A percentile compares a stretch with the other conserved stretches of the same genome.
Conservation (phyloP, 2,329 filamentous ascomycete genomes). For the Pseudogymnoascus sp. region DNA sequence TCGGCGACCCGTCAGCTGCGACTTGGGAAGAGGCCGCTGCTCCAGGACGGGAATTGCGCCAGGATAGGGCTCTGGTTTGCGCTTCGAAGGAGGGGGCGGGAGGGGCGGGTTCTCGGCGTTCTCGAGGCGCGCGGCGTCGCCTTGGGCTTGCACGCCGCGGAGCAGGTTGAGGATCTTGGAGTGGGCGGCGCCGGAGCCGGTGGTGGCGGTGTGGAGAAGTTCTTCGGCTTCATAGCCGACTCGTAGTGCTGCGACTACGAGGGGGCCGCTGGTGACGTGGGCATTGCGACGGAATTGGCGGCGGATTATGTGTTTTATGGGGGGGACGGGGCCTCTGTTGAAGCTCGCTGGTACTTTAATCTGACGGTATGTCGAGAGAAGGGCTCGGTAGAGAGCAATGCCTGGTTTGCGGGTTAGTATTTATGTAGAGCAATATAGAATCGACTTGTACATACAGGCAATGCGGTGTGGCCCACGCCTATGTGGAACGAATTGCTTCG, state of each 20-base stretch:
- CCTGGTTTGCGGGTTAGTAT: constrained; percentile 36
- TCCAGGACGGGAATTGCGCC: constrained; percentile 43
- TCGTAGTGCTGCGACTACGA: constrained; percentile 56
- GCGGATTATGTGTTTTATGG: constrained; percentile 52
- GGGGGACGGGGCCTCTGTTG: constrained; percentile 34
- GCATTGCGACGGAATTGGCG: constrained; percentile 58
- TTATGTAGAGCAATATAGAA: background rate
- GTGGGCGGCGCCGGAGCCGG: constrained; percentile 21
- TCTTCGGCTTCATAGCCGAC: constrained; percentile 55
- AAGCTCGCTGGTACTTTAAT: constrained; percentile 47
- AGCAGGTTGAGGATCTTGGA: constrained; percentile 20
- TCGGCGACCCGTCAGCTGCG: constrained; percentile 45
- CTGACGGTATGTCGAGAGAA: constrained; percentile 52
- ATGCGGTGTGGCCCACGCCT: constrained; percentile 44
- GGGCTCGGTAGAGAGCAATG: constrained; percentile 65
- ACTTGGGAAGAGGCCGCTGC: constrained; percentile 43
- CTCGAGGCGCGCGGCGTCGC: constrained; percentile 28
- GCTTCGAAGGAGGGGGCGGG: constrained; percentile 20
- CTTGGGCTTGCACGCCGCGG: constrained; percentile 2
- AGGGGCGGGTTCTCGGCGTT: constrained; percentile 34
- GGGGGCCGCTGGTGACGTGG: constrained; percentile 50
- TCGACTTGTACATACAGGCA: constrained; percentile 37
- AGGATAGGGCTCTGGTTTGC: constrained; percentile 24
- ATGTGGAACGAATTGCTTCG: constrained; percentile 38
- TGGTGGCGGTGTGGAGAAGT: constrained; percentile 25